phyloP scores from a whole-genome alignment of 176 grass and related monocot genomes.

The Ensete ventricosum region DNA sequence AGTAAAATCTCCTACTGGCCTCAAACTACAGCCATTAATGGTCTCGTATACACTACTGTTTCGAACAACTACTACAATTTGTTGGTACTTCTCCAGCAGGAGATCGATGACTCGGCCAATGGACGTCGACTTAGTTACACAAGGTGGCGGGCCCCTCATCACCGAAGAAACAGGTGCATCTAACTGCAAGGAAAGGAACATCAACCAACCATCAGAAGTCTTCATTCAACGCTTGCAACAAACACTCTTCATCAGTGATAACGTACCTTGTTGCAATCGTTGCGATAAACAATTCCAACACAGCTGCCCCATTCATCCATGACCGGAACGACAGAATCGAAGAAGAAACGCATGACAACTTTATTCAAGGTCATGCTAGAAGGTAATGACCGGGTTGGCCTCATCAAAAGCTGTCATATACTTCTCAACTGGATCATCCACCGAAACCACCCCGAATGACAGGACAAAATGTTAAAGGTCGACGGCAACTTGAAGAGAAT shows the following conservation, averaged over 20 bases:
- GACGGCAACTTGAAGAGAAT: too few relatives aligned
- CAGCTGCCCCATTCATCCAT: slow-evolving; percentile 87
- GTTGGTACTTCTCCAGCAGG: slow-evolving; percentile 42
- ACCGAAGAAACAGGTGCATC: slow-evolving; percentile 60
- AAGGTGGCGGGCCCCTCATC: slow-evolving; percentile 49
- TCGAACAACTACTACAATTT: slow-evolving; percentile 66
- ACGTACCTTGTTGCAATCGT: slow-evolving; percentile 62
- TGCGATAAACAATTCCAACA: slow-evolving; percentile 61
- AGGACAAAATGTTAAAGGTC: background rate
- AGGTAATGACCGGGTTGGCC: slow-evolving; percentile 39
- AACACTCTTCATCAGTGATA: background rate
- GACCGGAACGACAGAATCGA: slow-evolving; percentile 52
- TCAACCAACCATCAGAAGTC: background rate
- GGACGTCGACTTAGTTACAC: slow-evolving; percentile 49
- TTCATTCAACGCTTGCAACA: background rate
- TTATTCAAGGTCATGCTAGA: slow-evolving; percentile 42
- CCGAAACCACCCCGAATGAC: slow-evolving; percentile 49
- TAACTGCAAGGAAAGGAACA: slow-evolving; percentile 31
- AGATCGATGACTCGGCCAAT: slow-evolving; percentile 61
- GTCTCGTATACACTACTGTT: slow-evolving; percentile 49
- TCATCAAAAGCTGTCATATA: slow-evolving; percentile 87
- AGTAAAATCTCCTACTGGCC: slow-evolving; percentile 60
- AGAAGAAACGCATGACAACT: slow-evolving; percentile 62
- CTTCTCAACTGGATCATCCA: slow-evolving; percentile 82
- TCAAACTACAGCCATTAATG: slow-evolving; percentile 51